Conservation (phyloP, 345 rosid species). For the Cochlearia excelsa region DNA sequence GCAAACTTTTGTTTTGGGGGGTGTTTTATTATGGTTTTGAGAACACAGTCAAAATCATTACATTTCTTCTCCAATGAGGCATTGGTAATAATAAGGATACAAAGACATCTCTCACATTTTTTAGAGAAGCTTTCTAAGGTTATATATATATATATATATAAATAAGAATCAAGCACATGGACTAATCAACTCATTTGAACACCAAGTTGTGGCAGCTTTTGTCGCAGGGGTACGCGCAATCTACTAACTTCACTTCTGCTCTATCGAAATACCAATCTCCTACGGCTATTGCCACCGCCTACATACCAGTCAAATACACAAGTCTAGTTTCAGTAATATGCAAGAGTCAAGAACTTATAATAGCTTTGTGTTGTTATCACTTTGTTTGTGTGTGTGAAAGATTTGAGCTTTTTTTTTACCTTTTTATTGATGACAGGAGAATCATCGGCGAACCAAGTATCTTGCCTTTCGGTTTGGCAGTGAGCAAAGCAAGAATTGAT, state of each 20-base stretch:
- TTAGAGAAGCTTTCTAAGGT: constrained; percentile 19
- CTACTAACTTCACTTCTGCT: constrained; percentile 43
- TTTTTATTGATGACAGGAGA: too few species aligned
- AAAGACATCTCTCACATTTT: constrained; percentile 17
- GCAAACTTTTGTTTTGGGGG: constrained; percentile 16
- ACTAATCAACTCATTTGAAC: constrained; percentile 47
- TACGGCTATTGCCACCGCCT: constrained; percentile 81
- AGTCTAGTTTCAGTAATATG: background rate
- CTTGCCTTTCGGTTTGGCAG: too few species aligned
- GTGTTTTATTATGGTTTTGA: constrained; percentile 20
- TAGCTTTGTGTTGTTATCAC: too few species aligned
- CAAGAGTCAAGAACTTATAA: too few species aligned
- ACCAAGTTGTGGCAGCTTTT: too few species aligned
- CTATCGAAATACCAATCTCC: constrained; percentile 95
- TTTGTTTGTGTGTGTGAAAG: too few species aligned
- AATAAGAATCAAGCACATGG: constrained; percentile 59
- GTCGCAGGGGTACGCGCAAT: too few species aligned
- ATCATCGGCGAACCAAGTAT: too few species aligned
- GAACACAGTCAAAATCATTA: constrained; percentile 1
- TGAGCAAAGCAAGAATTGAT: too few species aligned
- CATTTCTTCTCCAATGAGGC: constrained; percentile 28
- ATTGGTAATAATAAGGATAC: constrained; percentile 29
- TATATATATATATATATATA: too few species aligned
- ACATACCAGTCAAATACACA: constrained; percentile 5
- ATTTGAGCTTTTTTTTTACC: too few species aligned